Evolutionary conservation across 2,329 filamentous ascomycete species (phyloP), one percentile per base, ranked within the genome.

Genomic region (Neonectria magnoliae): DNA sequence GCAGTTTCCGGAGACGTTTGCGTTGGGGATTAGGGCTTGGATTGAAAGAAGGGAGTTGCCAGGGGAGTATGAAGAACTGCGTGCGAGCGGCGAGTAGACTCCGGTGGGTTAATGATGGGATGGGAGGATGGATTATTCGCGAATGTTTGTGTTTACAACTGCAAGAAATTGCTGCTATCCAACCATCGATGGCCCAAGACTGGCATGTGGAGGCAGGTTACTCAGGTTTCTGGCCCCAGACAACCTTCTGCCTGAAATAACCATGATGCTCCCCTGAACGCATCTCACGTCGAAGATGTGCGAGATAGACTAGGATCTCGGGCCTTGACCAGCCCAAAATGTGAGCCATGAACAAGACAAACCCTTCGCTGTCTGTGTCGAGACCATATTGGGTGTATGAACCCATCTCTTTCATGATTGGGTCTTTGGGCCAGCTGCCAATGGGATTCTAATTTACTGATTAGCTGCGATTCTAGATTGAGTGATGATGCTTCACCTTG

Each of bases 331-430:
- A 81, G 0, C 78, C 77, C 16, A 80, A 74, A 29, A 79, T 75
- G 18, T 73, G 65, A 2, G 75, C 76, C 66, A 81, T 76, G 50
- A 76, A 80, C 14, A 78, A 27, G 2, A 76, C 62, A 8, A 73
- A 75, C 6, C 79, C 79, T 57, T 80, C 78, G 18, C 76, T 74
- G 18, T 81, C 79, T 5, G 76, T 76, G 22, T 78, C 74, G 0
- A 81, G 71, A 5, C 77, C 76, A 7, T 76, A 67, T 18, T 76
- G 70, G 0, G 73, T 72, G 27, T 76, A 81, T 8, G 56, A 47
- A 0, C 71, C 71, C 67, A 73, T 73, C n/a, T 66, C 53, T 4
- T 65, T 73, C 50, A 67, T 51, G 0, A 48, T 22, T 0, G 68
- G 70, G 1, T 73, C 59, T 1, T 50, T 20, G 0, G 71, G 50